phyloP scores from a whole-genome alignment of 1,284 basidiomycete genomes.

The Inonotus obliquus region DNA sequence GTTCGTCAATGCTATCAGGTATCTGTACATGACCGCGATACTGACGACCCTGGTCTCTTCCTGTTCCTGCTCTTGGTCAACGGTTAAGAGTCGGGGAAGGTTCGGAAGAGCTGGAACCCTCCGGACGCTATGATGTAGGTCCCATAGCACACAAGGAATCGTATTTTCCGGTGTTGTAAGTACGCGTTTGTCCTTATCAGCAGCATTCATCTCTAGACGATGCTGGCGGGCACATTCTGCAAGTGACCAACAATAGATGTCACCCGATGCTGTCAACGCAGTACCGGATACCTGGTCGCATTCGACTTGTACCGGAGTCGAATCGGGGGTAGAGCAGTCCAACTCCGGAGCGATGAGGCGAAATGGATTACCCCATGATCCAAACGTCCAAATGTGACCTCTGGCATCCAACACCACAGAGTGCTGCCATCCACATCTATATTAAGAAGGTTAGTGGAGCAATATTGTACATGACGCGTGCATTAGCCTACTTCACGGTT shows the following conservation, averaged over 20 bases:
- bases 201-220: conserved; percentile 47
- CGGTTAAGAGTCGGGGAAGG: conserved; percentile 44
- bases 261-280: conserved; percentile 62
- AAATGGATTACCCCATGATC: conserved; percentile 72
- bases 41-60: conserved; percentile 56
- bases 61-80: conserved; percentile 27
- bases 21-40: conserved; percentile 67
- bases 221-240: no score
- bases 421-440: conserved; percentile 71
- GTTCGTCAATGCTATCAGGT: conserved; percentile 73
- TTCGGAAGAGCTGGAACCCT: conserved; percentile 34
- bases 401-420: conserved; percentile 58
- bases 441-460: background rate
- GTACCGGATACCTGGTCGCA: conserved; percentile 80
- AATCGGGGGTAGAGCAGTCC: conserved; percentile 38
- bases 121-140: conserved; percentile 46
- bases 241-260: conserved; percentile 78
- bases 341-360: conserved; percentile 48
- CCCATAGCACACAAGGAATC: conserved; percentile 61
- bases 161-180: conserved; percentile 32
- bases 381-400: conserved; percentile 64
- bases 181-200: conserved; percentile 35
- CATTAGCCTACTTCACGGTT: conserved; percentile 50
- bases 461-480: conserved; percentile 11
- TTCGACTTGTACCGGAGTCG: conserved; percentile 62